These are phyloP conservation scores for Xenoacremonium recifei DNA, from an alignment of 2,329 filamentous ascomycete genomes.

Conservation along the genomic window DNA sequence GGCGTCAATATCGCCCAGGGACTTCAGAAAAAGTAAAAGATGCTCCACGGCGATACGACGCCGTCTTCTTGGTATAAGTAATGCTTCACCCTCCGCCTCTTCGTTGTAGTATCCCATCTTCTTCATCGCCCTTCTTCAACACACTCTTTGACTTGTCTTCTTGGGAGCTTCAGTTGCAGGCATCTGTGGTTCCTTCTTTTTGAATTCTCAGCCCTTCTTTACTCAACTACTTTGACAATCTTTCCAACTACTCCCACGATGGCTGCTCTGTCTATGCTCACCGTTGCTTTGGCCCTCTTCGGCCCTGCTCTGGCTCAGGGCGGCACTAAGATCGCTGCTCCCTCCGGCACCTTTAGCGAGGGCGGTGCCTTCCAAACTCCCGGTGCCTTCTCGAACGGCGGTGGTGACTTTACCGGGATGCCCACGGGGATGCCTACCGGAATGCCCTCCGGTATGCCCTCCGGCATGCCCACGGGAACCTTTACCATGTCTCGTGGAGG, in stretches of 20 bases:
- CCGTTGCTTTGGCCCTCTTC: slow-evolving; percentile 25
- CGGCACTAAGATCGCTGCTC: neutral
- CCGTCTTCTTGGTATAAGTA: slow-evolving; percentile 24
- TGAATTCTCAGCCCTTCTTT: slow-evolving; percentile 17
- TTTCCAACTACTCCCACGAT: slow-evolving; percentile 17
- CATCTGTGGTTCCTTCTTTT: slow-evolving; percentile 25
- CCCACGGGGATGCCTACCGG: neutral
- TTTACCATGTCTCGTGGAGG: neutral
- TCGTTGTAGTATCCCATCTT: slow-evolving; percentile 9
- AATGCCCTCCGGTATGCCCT: neutral
- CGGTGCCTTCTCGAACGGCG: neutral
- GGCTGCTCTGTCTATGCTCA: slow-evolving; percentile 25
- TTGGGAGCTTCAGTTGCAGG: slow-evolving; percentile 25
- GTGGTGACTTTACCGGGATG: slow-evolving; percentile 1
- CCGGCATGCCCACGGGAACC: neutral
- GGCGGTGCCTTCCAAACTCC: no score
- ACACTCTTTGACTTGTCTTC: neutral
- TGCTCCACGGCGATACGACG: no score
- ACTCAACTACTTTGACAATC: slow-evolving; percentile 3
- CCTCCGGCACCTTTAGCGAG: neutral
- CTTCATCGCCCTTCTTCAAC: slow-evolving; percentile 21
- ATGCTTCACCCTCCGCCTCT: slow-evolving; percentile 7
- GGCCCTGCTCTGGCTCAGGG: slow-evolving; percentile 16
- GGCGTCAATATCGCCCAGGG: no score
- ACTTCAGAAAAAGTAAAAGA: no score